Evolutionary conservation across 208 protist genomes (phyloP).

Genomic region (Trypanosoma melophagium): DNA sequence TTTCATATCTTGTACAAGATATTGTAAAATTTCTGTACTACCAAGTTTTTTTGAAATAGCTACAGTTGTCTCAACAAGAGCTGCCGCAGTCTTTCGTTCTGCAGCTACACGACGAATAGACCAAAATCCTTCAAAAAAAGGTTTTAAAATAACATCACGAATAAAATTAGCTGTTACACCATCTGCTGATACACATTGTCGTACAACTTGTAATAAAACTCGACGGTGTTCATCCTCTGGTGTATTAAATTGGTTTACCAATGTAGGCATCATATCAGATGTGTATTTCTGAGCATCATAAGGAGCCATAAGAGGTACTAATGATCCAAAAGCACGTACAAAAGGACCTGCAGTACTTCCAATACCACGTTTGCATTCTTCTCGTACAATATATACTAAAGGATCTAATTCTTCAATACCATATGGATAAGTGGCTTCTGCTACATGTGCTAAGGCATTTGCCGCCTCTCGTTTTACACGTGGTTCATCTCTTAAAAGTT

Average conservation of each 20-base stretch:
- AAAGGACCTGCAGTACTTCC: constrained; percentile 96
- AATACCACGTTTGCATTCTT: constrained; percentile 91
- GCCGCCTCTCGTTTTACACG: constrained; percentile 97
- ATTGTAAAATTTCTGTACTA: constrained; percentile 88
- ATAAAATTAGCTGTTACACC: constrained; percentile 95
- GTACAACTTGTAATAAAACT: constrained; percentile 98
- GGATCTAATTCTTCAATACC: constrained; percentile 98
- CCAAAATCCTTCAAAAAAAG: constrained; percentile 96
- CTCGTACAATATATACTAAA: constrained; percentile 95
- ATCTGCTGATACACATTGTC: constrained; percentile 97
- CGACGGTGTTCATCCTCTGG: constrained; percentile 99
- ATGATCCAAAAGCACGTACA: constrained; percentile 98
- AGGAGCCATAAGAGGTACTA: constrained; percentile 99
- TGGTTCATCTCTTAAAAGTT: constrained; percentile 93
- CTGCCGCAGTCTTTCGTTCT: constrained; percentile 91
- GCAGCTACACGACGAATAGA: constrained; percentile 94
- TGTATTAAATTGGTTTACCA: constrained; percentile 93
- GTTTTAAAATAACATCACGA: constrained; percentile 85
- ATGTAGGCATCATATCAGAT: constrained; percentile 93
- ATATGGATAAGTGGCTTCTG: constrained; percentile 97
- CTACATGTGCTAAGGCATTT: constrained; percentile 94
- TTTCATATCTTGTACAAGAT: constrained; percentile 97
- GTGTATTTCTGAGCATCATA: constrained; percentile 97
- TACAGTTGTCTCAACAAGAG: constrained; percentile 96
- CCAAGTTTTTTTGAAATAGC: constrained; percentile 96